Base-by-base conservation (phyloP, 2,329 filamentous ascomycete genomes). In the Botrytis porri region DNA sequence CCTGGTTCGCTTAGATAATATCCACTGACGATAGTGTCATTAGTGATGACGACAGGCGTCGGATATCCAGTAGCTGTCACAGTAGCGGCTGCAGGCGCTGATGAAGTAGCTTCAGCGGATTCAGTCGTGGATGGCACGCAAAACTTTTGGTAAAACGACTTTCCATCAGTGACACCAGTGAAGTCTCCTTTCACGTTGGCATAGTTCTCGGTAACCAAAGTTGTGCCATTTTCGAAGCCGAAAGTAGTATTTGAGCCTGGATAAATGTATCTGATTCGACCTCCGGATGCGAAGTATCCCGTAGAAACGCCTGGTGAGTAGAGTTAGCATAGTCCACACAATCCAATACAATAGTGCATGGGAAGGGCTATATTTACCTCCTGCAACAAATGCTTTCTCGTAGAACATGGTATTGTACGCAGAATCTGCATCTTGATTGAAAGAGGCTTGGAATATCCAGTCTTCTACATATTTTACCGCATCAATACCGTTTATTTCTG, bases 401-500 rank as follows among this genome's bases (percentile, higher is more conserved):
- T 80, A 84, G 74, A 84, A 84, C 78, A 84, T 81, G 8, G 81
- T 81, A 74, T 84, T 84, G 70, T 83, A 84, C 8, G 81, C 82
- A 12, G 83, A 81, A 75, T 84, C 82, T 35, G 78, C 78, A 69
- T 84, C 83, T 75, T 84, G 83, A 59, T 83, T 74, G 76, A 79
- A 73, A 71, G 82, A 75, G 74, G 79, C 77, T 62, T 79, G 77
- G 77, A 80, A 81, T 72, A 81, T 83, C 78, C 84, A 84, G 3
- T 85, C 82, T 60, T 85, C 81, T 29, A 89, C 81, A 74, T 83
- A 86, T 0, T 82, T 82, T 9, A 83, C 83, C 4, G 85, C 87
- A 61, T 88, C 83, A 62, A 85, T 79, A n/a, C 86, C 88, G 76
- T 91, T 87, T 78, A 91, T 90, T 73, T 84, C 80, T 1, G 81